Evolutionary conservation across 768 basidiomycete genomes (phyloP), one percentile per base, ranked within the genome.

Genomic region (Lactarius vividus): DNA sequence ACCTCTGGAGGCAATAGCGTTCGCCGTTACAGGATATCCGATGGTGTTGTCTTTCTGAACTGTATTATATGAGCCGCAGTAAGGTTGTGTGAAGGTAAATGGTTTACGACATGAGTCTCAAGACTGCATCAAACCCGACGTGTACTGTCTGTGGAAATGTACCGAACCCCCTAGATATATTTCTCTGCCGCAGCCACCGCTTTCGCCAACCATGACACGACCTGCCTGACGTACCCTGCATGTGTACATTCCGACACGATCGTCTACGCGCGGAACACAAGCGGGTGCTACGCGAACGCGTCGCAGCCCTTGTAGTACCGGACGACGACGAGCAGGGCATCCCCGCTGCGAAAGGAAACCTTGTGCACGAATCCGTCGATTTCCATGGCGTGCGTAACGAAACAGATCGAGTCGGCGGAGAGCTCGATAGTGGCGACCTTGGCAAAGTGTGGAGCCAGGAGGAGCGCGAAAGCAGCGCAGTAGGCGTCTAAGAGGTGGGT

Each of bases 111-210:
- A 77, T 77, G 54, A 88, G 76, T 40, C 84, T 79, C 71, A 92
- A 77, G 31, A 92, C 82, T 7, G 88, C 75, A n/a, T 75, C 74
- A 11, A n/a, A 72, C n/a, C 61, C 60, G n/a, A 65, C 60, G 10
- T 65, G 55, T 16, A 55, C 59, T 0, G 93, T 96, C 81, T 98
- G 95, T 9, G 96, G 94, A 79, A 98, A 99, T 61, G 98, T 73
- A 79, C 98, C 96, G 70, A 97, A 93, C 40, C 94, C 95, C 65
- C 90, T 76, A 71, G 67, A 83, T 80, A 77, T 97, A 99, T 71
- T 75, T 78, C 46, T n/a, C 46, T 23, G n/a, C 23, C 23, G 23
- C 31, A 31, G 31, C 8, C 31, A 6, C 46, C 46, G 11, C 46
- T 55, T 61, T 39, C 70, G 77, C 76, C 67, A 81, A 82, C 73